These are phyloP conservation scores for Mycena galericulata DNA, from an alignment of 768 basidiomycete species.

Conservation along the genomic window DNA sequence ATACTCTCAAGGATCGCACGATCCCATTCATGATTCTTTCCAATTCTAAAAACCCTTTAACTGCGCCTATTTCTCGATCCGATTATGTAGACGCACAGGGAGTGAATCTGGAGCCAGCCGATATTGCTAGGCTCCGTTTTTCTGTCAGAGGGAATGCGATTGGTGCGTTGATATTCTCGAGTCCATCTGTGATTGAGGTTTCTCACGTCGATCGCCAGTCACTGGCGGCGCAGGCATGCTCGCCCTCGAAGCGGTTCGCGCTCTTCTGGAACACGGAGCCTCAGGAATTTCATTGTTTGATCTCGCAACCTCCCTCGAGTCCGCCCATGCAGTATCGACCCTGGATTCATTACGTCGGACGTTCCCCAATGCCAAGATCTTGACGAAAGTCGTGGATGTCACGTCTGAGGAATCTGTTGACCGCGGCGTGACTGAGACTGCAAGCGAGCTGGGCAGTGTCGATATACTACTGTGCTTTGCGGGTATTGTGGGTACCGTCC, in stretches of 20 bases:
- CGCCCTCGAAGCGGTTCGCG: slow-evolving; percentile 51
- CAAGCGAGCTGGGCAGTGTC: slow-evolving; percentile 45
- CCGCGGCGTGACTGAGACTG: slow-evolving; percentile 39
- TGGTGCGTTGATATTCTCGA: slow-evolving; percentile 40
- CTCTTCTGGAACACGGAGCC: slow-evolving; percentile 59
- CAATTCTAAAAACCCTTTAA: slow-evolving; percentile 47
- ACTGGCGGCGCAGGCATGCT: slow-evolving; percentile 58
- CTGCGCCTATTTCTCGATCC: slow-evolving; percentile 39
- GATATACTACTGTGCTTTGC: slow-evolving; percentile 58
- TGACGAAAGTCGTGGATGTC: slow-evolving; percentile 51
- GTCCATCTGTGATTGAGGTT: background rate
- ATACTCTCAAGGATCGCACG: slow-evolving; percentile 43
- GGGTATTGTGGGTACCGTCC: slow-evolving; percentile 50
- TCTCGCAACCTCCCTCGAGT: slow-evolving; percentile 39
- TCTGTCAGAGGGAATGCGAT: slow-evolving; percentile 54
- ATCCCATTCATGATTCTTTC: slow-evolving; percentile 50
- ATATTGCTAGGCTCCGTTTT: slow-evolving; percentile 51
- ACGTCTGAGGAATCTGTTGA: slow-evolving; percentile 44
- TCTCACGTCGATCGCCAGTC: slow-evolving; percentile 47
- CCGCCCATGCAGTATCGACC: slow-evolving; percentile 34
- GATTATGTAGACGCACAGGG: background rate
- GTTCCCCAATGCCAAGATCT: slow-evolving; percentile 49
- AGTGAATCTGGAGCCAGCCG: slow-evolving; percentile 30
- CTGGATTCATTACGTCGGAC: slow-evolving; percentile 37
- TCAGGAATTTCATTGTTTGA: slow-evolving; percentile 49